Evolutionary conservation across 352 stramenopile species (phyloP), one percentile per base, ranked within the genome.

Genomic region (Lagenidium sp.): DNA sequence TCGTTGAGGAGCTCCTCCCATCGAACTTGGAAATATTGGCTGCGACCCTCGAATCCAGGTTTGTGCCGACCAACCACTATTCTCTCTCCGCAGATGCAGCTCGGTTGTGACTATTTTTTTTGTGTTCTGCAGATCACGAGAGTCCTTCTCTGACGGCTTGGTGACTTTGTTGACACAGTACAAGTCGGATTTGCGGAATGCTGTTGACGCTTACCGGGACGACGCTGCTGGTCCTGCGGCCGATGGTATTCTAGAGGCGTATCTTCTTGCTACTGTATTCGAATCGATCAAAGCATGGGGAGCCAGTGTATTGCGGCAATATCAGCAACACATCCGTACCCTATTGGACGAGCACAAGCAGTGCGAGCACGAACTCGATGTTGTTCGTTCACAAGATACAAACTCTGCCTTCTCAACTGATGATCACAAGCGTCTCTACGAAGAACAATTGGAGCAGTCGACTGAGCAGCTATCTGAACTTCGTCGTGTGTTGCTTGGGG

Each of bases 381-480:
- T 63, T 1, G 47, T 41, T 3, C 48, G 53, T 11, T 32, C 49
- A 2, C 58, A 68, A 25, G 65, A 70, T 32, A 41, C 45, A 16
- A 40, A 63, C 18, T 54, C 49, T 6, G 37, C 41, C 4, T 52
- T 54, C n/a, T 64, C 60, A n/a, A 44, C 44, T 11, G 62, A 59
- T 15, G 60, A 83, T 28, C 65, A 80, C 16, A 82, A 82, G 44
- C 57, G 41, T 13, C 36, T 40, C 13, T 74, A 69, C 38, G 74
- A 84, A 25, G 46, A 58, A 11, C 51, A 77, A 42, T 24, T 86
- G 6, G 55, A 61, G 6, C 39, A 63, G 7, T 53, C 60, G 5
- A 86, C 74, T 4, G 41, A 82, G n/a, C 38, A 79, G 46, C 58
- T 84, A 11, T 66, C 65, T 12, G 64, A 80, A 16, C 23, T 86